Evolutionary conservation across 257 asterid genomes (phyloP).

Genomic region (Osmanthus fragrans): DNA sequence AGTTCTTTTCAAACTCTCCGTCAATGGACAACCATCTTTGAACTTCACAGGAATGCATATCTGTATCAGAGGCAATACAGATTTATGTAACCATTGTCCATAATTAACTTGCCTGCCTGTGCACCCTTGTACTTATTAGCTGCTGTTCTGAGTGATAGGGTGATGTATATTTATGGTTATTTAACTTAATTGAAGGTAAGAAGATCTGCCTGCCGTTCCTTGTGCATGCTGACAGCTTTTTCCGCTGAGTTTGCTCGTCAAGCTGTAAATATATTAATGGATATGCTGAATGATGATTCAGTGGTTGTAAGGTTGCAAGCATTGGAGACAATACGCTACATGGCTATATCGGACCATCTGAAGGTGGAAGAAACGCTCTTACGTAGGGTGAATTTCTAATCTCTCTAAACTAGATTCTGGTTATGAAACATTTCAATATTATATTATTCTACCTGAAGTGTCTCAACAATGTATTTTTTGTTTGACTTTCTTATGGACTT

Average conservation of each 20-base stretch:
- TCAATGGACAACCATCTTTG: background rate
- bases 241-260: conserved; percentile 66
- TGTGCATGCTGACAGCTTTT: conserved; percentile 51
- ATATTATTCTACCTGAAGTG: background rate
- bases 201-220: conserved; percentile 82
- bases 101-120: background rate
- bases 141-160: conserved; percentile 21
- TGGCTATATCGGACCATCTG: conserved; percentile 49
- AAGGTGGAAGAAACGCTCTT: conserved; percentile 65
- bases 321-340: conserved; percentile 65
- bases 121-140: background rate
- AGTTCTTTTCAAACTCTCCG: background rate
- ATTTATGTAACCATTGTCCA: background rate
- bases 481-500: background rate
- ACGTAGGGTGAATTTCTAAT: conserved; percentile 58
- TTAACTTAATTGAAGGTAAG: conserved; percentile 65
- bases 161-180: conserved; percentile 28
- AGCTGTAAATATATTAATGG: conserved; percentile 61
- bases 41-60: background rate
- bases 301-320: conserved; percentile 68
- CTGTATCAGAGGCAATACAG: background rate
- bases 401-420: conserved; percentile 11
- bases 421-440: background rate
- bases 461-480: background rate
- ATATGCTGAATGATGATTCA: conserved; percentile 77